phyloP scores from a whole-genome alignment of 805 yeast species.

The Candida vartiovaarae region DNA sequence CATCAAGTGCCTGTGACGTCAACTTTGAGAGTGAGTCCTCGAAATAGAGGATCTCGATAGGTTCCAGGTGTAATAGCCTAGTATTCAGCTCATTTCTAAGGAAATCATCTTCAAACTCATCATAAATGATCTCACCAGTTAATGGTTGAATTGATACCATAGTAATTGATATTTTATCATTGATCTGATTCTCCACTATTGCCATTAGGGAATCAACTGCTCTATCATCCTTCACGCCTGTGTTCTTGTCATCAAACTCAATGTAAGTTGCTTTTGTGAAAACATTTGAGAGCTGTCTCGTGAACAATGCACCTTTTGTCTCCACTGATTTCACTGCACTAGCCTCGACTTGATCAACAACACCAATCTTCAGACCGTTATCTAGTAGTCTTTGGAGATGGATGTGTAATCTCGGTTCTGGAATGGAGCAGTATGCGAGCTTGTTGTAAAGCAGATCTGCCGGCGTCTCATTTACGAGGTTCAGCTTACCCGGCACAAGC shows the following conservation, averaged over 20 bases:
- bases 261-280: constrained; percentile 82
- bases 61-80: constrained; percentile 64
- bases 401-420: constrained; percentile 64
- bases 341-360: constrained; percentile 80
- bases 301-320: constrained; percentile 53
- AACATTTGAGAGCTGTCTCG: constrained; percentile 59
- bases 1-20: constrained; percentile 3
- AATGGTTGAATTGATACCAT: constrained; percentile 61
- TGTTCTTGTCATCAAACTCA: constrained; percentile 40
- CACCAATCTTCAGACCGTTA: constrained; percentile 74
- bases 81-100: constrained; percentile 64
- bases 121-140: constrained; percentile 73
- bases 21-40: constrained; percentile 27
- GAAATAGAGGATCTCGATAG: constrained; percentile 61
- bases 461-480: constrained; percentile 43
- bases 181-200: constrained; percentile 26
- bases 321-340: constrained; percentile 57
- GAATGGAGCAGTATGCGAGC: constrained; percentile 83
- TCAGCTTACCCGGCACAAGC: constrained; percentile 62
- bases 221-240: constrained; percentile 24
- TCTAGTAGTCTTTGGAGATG: constrained; percentile 69
- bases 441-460: constrained; percentile 44
- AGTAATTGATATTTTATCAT: constrained; percentile 22
- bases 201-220: constrained; percentile 41
- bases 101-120: constrained; percentile 55